Conservation (phyloP, 345 rosid genomes). For the Euphorbia pulcherrima region DNA sequence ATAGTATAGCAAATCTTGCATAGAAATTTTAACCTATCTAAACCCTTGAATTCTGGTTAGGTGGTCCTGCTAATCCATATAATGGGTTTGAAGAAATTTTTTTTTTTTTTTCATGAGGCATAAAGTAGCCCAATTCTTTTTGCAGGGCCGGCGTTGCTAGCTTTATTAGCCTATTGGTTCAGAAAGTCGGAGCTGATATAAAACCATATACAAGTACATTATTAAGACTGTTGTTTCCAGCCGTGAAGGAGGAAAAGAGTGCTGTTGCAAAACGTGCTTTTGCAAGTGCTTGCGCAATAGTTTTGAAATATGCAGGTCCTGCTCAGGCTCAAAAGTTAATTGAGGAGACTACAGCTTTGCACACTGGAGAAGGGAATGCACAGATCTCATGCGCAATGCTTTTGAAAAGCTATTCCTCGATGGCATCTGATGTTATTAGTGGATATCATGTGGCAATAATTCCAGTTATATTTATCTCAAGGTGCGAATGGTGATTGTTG, state of each 20-base stretch:
- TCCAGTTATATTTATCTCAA: conserved; percentile 83
- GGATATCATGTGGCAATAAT: conserved; percentile 60
- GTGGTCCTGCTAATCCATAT: not conserved
- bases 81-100: not conserved
- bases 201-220: conserved; percentile 70
- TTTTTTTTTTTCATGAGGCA: not conserved
- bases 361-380: conserved; percentile 68
- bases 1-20: not conserved
- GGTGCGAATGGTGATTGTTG: conserved; percentile 35
- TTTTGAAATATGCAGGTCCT: conserved; percentile 66
- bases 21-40: not conserved
- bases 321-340: conserved; percentile 73
- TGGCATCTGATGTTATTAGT: conserved; percentile 70
- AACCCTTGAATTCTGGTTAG: not conserved
- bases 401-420: conserved; percentile 69
- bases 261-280: conserved; percentile 81
- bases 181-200: conserved; percentile 68
- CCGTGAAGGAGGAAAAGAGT: conserved; percentile 78
- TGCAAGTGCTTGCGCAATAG: conserved; percentile 75
- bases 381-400: conserved; percentile 82
- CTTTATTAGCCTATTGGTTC: conserved; percentile 76
- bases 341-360: conserved; percentile 79
- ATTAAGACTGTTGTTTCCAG: conserved; percentile 69
- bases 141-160: conserved; percentile 92
- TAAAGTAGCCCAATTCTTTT: conserved; percentile 3